Evolutionary conservation across 2,329 filamentous ascomycete species (phyloP), one percentile per base, ranked within the genome.

Genomic region (Penicillium nordicum): DNA sequence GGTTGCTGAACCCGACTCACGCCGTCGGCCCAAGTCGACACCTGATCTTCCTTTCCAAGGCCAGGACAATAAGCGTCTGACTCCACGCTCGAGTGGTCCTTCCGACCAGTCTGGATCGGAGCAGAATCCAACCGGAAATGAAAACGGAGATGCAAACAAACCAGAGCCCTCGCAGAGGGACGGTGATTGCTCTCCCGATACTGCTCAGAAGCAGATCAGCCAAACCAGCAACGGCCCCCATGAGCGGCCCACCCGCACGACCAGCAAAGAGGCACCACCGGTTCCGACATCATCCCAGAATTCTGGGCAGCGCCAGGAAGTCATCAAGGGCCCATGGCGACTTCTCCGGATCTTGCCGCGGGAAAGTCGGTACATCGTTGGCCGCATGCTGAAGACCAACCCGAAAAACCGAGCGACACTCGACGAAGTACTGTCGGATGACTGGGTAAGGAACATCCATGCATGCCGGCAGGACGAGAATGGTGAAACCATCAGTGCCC

Each of bases 261-360:
- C 72, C 30, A 74, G 72, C 66, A 75, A 75, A 53, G 72, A 74
- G 50, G 72, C 72, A 25, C 72, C 72, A 16, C 72, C 72, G 10
- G 67, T 74, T 30, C 71, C 67, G 1, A 14, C 38, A 50, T 63
- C 62, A 11, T 59, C 72, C 5, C 65, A 64, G 44, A 48, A 58
- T 27, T 63, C 67, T 32, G 67, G 65, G 18, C 74, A 73, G 52
- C 69, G 72, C 16, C 88, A 86, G 67, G 88, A 92, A 70, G 84
- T 91, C 0, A 95, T 99, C 65, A 90, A 92, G 68, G 94, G 94
- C 0, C 94, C 94, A 2, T 96, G 93, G 89, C 84, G 94, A 45
- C 83, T 99, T 42, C 79, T 99, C 30, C 85, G 94, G 41, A 79
- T 97, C 36, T 80, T 99, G 10, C 94, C 94, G 0, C 83, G 93